Evolutionary conservation across 345 rosid species (phyloP), one percentile per base, ranked within the genome.

Genomic region (Rhizophora mangle): DNA sequence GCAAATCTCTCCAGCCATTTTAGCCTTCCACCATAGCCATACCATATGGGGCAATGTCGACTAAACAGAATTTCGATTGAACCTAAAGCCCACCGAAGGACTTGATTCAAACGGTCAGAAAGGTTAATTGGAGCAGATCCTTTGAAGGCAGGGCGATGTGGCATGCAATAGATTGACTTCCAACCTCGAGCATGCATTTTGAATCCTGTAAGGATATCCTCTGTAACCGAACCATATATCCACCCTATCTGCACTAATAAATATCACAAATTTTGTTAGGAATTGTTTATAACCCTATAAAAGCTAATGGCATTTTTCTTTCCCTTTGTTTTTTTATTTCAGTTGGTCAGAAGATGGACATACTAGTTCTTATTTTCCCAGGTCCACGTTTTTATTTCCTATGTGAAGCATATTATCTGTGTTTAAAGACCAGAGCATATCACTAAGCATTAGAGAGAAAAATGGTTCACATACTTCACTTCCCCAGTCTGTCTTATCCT

Each of bases 161-260:
- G 85, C 85, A 82, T 79, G 66, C 85, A 82, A 54, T 82, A 82
- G 67, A 82, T 76, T 18, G 85, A 82, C 68, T 70, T 76, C 85
- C 85, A 82, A 22, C 85, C 85, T 29, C 83, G 68, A 37, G 78
- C 65, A 55, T 80, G 86, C 80, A 78, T 75, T 72, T 83, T 74
- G 59, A 80, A 81, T 65, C 86, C 86, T 6, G 82, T 79, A 31
- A 80, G 69, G 47, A 80, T 80, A 65, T 75, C 80, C 63, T 83
- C 84, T 1, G 80, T 80, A 29, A 72, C 86, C 13, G 85, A 82
- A 69, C 83, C 83, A 53, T 82, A 82, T n/a, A 80, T 80, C 85
- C 82, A 68, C 68, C 85, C 79, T 67, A 71, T 58, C 82, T 78
- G 72, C 77, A 49, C 21, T 15, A 67, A 70, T 72, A 73, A 80